phyloP scores from a whole-genome alignment of 2,329 filamentous ascomycete species.

The Aspergillus nomiae region DNA sequence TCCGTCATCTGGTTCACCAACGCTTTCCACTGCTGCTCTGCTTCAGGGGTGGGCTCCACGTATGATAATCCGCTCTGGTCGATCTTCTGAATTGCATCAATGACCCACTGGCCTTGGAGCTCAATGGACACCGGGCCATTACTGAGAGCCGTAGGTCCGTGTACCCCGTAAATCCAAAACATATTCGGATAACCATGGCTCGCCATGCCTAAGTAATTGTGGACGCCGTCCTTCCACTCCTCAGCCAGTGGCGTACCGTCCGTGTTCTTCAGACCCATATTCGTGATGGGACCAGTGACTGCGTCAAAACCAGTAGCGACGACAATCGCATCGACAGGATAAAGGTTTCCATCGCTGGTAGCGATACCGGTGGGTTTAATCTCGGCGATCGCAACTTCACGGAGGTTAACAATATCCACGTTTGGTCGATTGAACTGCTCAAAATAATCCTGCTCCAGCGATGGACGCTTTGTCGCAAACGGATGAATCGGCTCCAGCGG shows the following conservation, averaged over 20 bases:
- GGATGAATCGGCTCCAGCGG: conserved; percentile 56
- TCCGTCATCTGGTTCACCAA: conserved; percentile 49
- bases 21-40: conserved; percentile 54
- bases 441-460: conserved; percentile 54
- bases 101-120: conserved; percentile 59
- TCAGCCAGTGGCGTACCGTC: conserved; percentile 34
- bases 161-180: conserved; percentile 57
- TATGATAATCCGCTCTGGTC: conserved; percentile 49
- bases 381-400: conserved; percentile 43
- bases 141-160: conserved; percentile 57
- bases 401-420: conserved; percentile 51
- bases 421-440: conserved; percentile 52
- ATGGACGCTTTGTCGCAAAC: conserved; percentile 57
- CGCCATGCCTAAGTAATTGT: conserved; percentile 46
- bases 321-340: conserved; percentile 43
- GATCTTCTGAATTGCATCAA: conserved; percentile 54
- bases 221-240: conserved; percentile 37
- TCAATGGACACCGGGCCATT: conserved; percentile 59
- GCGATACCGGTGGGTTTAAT: conserved; percentile 45
- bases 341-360: conserved; percentile 37
- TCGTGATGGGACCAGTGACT: conserved; percentile 39
- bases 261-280: conserved; percentile 35
- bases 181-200: conserved; percentile 51
- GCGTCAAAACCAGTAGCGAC: conserved; percentile 47
- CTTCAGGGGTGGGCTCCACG: conserved; percentile 52